phyloP scores from a whole-genome alignment of 148 eudicot genomes.

The Euryodendron excelsum region DNA sequence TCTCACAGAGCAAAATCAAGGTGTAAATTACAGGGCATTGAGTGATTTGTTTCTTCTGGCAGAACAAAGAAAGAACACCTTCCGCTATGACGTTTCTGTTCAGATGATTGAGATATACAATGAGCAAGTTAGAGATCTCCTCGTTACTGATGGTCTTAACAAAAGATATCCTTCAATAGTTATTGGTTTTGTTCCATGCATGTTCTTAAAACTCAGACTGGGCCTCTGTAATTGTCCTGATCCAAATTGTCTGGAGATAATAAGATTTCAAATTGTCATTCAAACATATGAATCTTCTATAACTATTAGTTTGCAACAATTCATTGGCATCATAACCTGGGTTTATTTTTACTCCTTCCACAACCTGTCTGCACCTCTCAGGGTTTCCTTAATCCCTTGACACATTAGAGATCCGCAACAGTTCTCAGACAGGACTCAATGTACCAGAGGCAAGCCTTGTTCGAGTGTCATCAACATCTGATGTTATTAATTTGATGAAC shows the following conservation, averaged over 20 bases:
- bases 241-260: not conserved
- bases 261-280: not conserved
- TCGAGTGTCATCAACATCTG: slow-evolving; percentile 73
- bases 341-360: not conserved
- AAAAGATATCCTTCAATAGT: slow-evolving; percentile 83
- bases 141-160: slow-evolving; percentile 62
- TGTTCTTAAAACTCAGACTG: not conserved
- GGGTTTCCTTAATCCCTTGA: slow-evolving; percentile 46
- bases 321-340: not conserved
- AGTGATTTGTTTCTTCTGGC: slow-evolving; percentile 77
- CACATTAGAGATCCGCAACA: slow-evolving; percentile 90
- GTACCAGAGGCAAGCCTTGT: slow-evolving; percentile 95
- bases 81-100: slow-evolving; percentile 82
- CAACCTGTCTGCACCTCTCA: too few species aligned
- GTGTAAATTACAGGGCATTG: slow-evolving; percentile 88
- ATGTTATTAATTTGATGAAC: slow-evolving; percentile 87
- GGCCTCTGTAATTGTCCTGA: not conserved
- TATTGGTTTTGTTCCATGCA: not conserved
- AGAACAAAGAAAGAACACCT: slow-evolving; percentile 69
- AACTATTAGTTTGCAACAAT: too few species aligned
- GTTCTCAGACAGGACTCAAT: slow-evolving; percentile 83
- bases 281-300: not conserved
- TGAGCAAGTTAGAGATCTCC: slow-evolving; percentile 98
- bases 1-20: slow-evolving; percentile 77
- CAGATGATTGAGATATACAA: slow-evolving; percentile 98